phyloP scores from a whole-genome alignment of 495 filamentous ascomycete species.

The Neurospora sp. region DNA sequence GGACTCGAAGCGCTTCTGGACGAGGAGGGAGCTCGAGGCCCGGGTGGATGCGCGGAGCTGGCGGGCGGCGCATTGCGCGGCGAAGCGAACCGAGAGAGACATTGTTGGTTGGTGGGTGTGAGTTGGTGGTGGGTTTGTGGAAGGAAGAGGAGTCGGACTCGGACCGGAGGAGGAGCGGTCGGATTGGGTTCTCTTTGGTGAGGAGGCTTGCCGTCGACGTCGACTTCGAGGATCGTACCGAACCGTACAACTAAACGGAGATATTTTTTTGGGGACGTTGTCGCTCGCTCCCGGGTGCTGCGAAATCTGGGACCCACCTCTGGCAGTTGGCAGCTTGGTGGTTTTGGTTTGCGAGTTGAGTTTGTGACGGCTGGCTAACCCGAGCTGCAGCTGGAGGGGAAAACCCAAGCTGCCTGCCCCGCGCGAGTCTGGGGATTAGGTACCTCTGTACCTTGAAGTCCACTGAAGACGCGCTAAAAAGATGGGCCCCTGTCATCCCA shows the following conservation, averaged over 20 bases:
- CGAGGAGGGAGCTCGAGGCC: constrained; percentile 29
- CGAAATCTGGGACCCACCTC: background rate
- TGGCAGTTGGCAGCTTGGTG: background rate
- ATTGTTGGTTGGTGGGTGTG: constrained; percentile 26
- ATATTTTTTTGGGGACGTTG: background rate
- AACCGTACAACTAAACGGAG: background rate
- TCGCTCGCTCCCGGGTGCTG: background rate
- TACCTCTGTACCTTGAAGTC: background rate
- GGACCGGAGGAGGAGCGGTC: constrained; percentile 3
- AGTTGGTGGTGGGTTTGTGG: background rate
- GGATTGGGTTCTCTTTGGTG: constrained; percentile 2
- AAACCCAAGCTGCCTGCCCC: background rate
- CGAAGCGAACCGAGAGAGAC: constrained; percentile 49
- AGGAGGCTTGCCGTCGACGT: background rate
- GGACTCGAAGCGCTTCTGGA: constrained; percentile 52
- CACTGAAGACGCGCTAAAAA: background rate
- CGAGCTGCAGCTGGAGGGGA: background rate
- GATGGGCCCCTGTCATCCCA: background rate
- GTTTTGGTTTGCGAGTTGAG: background rate
- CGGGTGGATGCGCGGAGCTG: constrained; percentile 38
- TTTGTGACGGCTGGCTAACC: background rate
- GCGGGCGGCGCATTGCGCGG: constrained; percentile 49
- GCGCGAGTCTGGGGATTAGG: background rate
- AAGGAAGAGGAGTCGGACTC: background rate
- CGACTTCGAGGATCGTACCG: background rate